These are phyloP conservation scores for Heterobasidion irregulare DNA, from an alignment of 1,284 basidiomycete genomes.

Conservation along the genomic window DNA sequence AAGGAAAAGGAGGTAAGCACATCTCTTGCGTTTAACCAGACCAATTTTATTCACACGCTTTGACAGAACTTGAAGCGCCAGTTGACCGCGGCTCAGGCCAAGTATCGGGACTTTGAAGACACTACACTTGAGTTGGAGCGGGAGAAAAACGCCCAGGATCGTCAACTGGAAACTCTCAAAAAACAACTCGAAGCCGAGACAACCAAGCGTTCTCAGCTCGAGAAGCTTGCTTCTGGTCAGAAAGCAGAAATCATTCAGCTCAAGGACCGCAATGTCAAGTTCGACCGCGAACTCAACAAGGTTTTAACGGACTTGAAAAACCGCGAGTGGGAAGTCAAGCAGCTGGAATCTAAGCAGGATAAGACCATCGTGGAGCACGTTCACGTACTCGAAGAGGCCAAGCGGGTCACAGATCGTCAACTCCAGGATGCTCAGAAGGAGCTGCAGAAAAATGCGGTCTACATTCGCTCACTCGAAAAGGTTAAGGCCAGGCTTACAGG, in stretches of 20 bases:
- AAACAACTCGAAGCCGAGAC: slow-evolving; percentile 67
- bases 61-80: slow-evolving; percentile 69
- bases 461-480: slow-evolving; percentile 82
- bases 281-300: slow-evolving; percentile 78
- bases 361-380: slow-evolving; percentile 99
- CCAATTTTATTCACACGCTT: not conserved
- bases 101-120: slow-evolving; percentile 84
- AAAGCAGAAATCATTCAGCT: slow-evolving; percentile 63
- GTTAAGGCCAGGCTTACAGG: slow-evolving; percentile 67
- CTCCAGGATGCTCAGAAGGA: slow-evolving; percentile 77
- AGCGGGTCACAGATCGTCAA: slow-evolving; percentile 91
- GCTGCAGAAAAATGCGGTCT: slow-evolving; percentile 62
- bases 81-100: slow-evolving; percentile 61
- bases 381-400: slow-evolving; percentile 95
- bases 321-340: slow-evolving; percentile 81
- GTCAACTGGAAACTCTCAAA: slow-evolving; percentile 61
- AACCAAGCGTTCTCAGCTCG: slow-evolving; percentile 64
- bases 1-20: slow-evolving; percentile 65
- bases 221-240: slow-evolving; percentile 56
- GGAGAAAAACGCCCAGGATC: slow-evolving; percentile 68
- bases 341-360: slow-evolving; percentile 83
- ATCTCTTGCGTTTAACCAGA: not conserved
- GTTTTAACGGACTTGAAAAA: slow-evolving; percentile 73
- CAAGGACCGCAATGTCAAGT: slow-evolving; percentile 65
- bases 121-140: slow-evolving; percentile 77